phyloP scores from a whole-genome alignment of 2,329 filamentous ascomycete genomes.

The Cladophialophora chaetospira region DNA sequence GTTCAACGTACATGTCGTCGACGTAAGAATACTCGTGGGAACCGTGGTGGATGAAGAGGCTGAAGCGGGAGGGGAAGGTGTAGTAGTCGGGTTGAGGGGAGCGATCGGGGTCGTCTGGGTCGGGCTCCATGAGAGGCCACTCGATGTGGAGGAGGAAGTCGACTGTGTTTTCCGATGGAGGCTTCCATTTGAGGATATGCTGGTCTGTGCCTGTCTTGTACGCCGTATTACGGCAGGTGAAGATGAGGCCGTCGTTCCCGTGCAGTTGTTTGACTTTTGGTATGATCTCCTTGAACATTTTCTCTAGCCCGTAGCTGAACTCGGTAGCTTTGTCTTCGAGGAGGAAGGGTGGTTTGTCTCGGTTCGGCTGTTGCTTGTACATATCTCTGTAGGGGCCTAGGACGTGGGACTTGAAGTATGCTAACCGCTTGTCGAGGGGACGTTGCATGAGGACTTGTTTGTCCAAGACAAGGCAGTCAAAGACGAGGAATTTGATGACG shows the following conservation, averaged over 20 bases:
- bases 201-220: conserved; percentile 90
- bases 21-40: conserved; percentile 70
- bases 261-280: conserved; percentile 73
- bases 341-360: conserved; percentile 71
- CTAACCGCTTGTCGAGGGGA: conserved; percentile 84
- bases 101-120: conserved; percentile 67
- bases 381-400: conserved; percentile 76
- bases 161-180: conserved; percentile 89
- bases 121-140: conserved; percentile 72
- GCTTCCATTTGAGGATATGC: conserved; percentile 98
- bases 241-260: conserved; percentile 95
- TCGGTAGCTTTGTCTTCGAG: conserved; percentile 89
- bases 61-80: conserved; percentile 66
- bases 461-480: conserved; percentile 87
- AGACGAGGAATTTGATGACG: conserved; percentile 83
- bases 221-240: conserved; percentile 85
- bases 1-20: conserved; percentile 67
- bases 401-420: conserved; percentile 77
- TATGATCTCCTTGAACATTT: conserved; percentile 88
- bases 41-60: conserved; percentile 67
- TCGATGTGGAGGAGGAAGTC: conserved; percentile 81
- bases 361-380: conserved; percentile 72
- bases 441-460: conserved; percentile 73
- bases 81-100: conserved; percentile 76
- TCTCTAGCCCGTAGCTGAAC: conserved; percentile 81